phyloP scores from a whole-genome alignment of 768 basidiomycete genomes.

The Tremella yokohamensis region DNA sequence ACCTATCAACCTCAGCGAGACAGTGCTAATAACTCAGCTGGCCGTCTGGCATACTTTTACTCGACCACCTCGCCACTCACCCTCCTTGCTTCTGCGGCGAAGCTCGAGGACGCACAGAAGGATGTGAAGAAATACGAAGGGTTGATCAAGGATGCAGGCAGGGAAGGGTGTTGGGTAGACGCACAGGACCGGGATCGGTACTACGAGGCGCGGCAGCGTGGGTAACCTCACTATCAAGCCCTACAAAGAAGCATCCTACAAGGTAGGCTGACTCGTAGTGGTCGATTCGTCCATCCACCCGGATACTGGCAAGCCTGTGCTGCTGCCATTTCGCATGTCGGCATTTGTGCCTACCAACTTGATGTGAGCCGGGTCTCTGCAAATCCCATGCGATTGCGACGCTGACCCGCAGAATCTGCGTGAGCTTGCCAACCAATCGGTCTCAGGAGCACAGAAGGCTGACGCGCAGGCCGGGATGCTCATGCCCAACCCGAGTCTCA shows the following conservation, averaged over 20 bases:
- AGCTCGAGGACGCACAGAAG: slow-evolving; percentile 41
- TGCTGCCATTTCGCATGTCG: slow-evolving; percentile 53
- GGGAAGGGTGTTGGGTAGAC: slow-evolving; percentile 39
- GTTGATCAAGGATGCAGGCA: slow-evolving; percentile 43
- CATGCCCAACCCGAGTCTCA: slow-evolving; percentile 52
- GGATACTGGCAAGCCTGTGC: slow-evolving; percentile 53
- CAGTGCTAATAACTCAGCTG: slow-evolving; percentile 19
- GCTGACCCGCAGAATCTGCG: slow-evolving; percentile 17
- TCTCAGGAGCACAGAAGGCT: background rate
- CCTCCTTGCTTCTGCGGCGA: slow-evolving; percentile 36
- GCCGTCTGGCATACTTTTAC: slow-evolving; percentile 47
- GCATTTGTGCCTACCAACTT: slow-evolving; percentile 55
- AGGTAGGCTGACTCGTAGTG: slow-evolving; percentile 29
- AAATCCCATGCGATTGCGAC: background rate
- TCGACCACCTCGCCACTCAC: slow-evolving; percentile 49
- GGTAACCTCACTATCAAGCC: slow-evolving; percentile 6
- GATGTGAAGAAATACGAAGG: slow-evolving; percentile 40
- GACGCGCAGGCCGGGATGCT: slow-evolving; percentile 52
- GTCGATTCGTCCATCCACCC: slow-evolving; percentile 48
- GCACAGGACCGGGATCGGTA: slow-evolving; percentile 32
- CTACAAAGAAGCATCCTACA: background rate
- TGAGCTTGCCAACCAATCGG: slow-evolving; percentile 1
- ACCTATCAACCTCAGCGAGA: background rate
- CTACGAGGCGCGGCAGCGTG: slow-evolving; percentile 43
- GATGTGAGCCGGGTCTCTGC: slow-evolving; percentile 31